Evolutionary conservation across 2,329 filamentous ascomycete species (phyloP), one percentile per base, ranked within the genome.

Genomic region (Aspergillus neotritici): DNA sequence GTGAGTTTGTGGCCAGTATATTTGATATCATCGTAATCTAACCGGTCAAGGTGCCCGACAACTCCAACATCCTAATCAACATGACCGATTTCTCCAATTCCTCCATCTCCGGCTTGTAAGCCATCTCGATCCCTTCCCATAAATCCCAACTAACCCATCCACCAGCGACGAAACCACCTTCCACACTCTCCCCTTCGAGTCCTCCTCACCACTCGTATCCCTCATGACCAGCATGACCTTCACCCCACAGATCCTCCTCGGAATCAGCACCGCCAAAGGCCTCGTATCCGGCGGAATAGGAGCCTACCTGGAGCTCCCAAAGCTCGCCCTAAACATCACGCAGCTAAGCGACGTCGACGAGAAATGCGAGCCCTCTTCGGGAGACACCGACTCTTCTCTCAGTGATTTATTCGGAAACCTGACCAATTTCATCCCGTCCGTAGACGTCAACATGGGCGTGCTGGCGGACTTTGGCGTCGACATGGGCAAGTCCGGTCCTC

Each of bases 41-140:
- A 10, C 4, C 28, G 6, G 21, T 9, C 21, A 8, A 54, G 52
- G 52, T 54, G 1, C 52, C 52, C 9, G 41, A 49, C 11, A 34
- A 48, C 32, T 52, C 52, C 2, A 48, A 38, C 11, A 45, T 54
- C 9, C 36, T 35, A 3, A 40, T 54, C n/a, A 47, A 53, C 21
- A 43, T 54, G 17, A 31, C 31, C 11, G 29, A 51, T 10, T 21
- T 46, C 5, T 21, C n/a, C 2, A 53, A 53, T 29, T 54, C 52
- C 12, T 49, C 44, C 17, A 44, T 44, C 68, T 68, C 4, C 47
- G 56, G 58, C 42, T 67, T 62, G 60, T 62, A 52, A 51, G 59
- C 49, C 15, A n/a, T n/a, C 11, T 12, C 12, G n/a, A 25, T 25
- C 21, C 21, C 17, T 4, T 25, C 9, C 5, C 5, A 25, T 8